Evolutionary conservation across 768 basidiomycete genomes (phyloP).

Genomic region (Plicaturopsis crispa): DNA sequence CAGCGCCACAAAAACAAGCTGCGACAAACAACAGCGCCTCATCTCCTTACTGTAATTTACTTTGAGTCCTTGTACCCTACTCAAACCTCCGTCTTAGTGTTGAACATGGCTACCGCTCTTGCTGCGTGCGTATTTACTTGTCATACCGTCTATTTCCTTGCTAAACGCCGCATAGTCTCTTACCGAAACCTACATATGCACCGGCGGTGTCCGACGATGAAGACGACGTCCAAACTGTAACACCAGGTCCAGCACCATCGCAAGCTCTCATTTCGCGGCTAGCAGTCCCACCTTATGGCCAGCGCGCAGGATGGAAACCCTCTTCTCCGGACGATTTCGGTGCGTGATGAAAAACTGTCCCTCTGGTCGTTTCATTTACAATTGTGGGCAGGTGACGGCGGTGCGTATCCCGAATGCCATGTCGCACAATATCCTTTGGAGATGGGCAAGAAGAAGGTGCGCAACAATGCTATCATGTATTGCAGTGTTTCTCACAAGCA

Average conservation of each 20-base stretch:
- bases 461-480: slow-evolving; percentile 12
- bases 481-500: slow-evolving; percentile 2
- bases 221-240: slow-evolving; percentile 32
- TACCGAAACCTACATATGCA: slow-evolving; percentile 59
- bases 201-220: slow-evolving; percentile 55
- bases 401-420: slow-evolving; percentile 92
- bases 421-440: slow-evolving; percentile 95
- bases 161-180: slow-evolving; percentile 35
- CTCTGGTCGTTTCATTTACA: slow-evolving; percentile 3
- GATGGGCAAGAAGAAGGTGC: slow-evolving; percentile 91
- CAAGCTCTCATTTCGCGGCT: slow-evolving; percentile 40
- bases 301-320: slow-evolving; percentile 82
- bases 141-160: slow-evolving; percentile 2
- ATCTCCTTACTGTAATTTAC: too few species aligned
- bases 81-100: too few species aligned
- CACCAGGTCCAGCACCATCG: slow-evolving; percentile 14
- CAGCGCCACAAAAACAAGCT: too few species aligned
- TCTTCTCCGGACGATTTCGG: slow-evolving; percentile 78
- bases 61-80: too few species aligned
- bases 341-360: slow-evolving; percentile 25
- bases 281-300: slow-evolving; percentile 77
- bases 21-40: too few species aligned
- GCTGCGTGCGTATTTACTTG: slow-evolving; percentile 50
- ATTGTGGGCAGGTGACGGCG: slow-evolving; percentile 58
- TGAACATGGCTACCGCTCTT: slow-evolving; percentile 45